A percentile compares a stretch with the other conserved stretches of the same genome.
Conservation (phyloP, 805 yeast species). For the Saturnispora quitensis region DNA sequence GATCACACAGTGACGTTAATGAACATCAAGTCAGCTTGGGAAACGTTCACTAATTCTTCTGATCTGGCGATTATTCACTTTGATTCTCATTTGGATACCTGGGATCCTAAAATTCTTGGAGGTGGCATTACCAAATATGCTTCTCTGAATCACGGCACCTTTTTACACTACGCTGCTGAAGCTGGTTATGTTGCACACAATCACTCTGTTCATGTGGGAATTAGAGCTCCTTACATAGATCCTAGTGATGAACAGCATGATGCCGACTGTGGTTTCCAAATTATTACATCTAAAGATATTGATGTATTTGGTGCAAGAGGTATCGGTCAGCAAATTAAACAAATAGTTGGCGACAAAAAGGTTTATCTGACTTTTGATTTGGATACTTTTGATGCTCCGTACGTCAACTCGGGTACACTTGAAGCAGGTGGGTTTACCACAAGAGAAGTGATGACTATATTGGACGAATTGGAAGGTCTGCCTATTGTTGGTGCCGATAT, state of each 20-base stretch:
- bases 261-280: slow-evolving; percentile 38
- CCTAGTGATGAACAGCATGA: slow-evolving; percentile 35
- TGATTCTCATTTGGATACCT: slow-evolving; percentile 63
- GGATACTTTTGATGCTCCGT: slow-evolving; percentile 64
- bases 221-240: slow-evolving; percentile 50
- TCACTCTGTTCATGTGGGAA: slow-evolving; percentile 52
- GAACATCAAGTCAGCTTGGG: slow-evolving; percentile 43
- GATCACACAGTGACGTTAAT: slow-evolving; percentile 51
- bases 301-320: slow-evolving; percentile 31
- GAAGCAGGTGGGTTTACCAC: slow-evolving; percentile 69
- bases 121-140: slow-evolving; percentile 55
- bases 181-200: slow-evolving; percentile 45
- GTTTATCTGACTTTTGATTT: slow-evolving; percentile 42
- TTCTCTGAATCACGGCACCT: slow-evolving; percentile 54
- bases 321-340: slow-evolving; percentile 30
- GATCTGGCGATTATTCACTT: slow-evolving; percentile 50
- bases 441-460: slow-evolving; percentile 49
- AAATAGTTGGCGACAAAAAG: slow-evolving; percentile 30
- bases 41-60: slow-evolving; percentile 36
- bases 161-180: slow-evolving; percentile 61
- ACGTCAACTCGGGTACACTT: slow-evolving; percentile 75
- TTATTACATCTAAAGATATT: slow-evolving; percentile 38
- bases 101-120: slow-evolving; percentile 57
- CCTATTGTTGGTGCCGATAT: slow-evolving; percentile 67
- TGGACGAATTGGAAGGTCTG: slow-evolving; percentile 52